A percentile compares a stretch with the other conserved stretches of the same genome.
Evolutionary conservation across 495 filamentous ascomycete species (phyloP).

Genomic region (Penicillium simplicissimum): DNA sequence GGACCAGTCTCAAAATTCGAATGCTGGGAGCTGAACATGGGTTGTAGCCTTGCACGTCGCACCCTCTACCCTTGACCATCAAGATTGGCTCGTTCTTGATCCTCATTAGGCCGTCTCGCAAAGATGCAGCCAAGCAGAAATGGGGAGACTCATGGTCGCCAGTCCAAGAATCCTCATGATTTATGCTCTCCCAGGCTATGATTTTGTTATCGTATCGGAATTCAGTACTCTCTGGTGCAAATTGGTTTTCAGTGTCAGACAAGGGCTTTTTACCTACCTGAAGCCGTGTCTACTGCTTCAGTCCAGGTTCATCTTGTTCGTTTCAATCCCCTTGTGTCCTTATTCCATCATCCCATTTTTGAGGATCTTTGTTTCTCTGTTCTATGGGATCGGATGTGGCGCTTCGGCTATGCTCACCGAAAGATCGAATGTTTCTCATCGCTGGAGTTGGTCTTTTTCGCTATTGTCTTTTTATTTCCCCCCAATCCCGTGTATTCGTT

Average conservation of each 20-base stretch:
- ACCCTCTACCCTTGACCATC: neutral
- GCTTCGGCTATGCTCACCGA: neutral
- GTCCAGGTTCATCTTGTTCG: neutral
- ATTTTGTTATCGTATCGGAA: neutral
- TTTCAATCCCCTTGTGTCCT: neutral
- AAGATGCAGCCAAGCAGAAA: neutral
- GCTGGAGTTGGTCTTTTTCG: neutral
- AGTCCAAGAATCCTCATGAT: slow-evolving; percentile 4
- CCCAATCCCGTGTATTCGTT: neutral
- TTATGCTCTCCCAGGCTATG: neutral
- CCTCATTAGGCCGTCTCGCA: neutral
- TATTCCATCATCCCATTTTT: neutral
- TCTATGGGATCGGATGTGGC: neutral
- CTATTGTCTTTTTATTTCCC: neutral
- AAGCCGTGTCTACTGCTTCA: neutral
- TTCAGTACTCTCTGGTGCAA: neutral
- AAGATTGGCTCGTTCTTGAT: neutral
- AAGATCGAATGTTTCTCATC: neutral
- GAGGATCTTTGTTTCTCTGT: neutral
- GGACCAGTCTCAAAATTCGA: slow-evolving; percentile 13
- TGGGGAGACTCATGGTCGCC: neutral
- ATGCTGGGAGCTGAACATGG: slow-evolving; percentile 4
- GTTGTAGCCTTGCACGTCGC: neutral
- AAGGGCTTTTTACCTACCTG: neutral
- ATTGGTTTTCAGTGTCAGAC: neutral